A percentile compares a stretch with the other conserved stretches of the same genome.
Conservation (phyloP, 768 basidiomycete genomes). For the Dentipellis fragilis region DNA sequence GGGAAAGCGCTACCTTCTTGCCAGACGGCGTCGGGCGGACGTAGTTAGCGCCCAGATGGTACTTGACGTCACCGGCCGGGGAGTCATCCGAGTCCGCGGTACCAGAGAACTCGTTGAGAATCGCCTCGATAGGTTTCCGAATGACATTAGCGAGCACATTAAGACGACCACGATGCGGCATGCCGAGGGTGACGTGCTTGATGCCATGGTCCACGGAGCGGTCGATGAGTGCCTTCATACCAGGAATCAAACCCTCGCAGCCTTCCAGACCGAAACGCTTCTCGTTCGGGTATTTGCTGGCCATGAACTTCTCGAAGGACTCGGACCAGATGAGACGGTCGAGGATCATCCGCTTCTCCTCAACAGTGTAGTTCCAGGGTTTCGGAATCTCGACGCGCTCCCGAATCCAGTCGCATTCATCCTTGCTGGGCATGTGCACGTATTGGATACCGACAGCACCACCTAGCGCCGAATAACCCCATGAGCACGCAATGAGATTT, state of each 20-base stretch:
- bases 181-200: conserved; percentile 94
- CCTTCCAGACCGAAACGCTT: conserved; percentile 99
- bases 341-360: conserved; percentile 98
- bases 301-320: conserved; percentile 96
- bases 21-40: conserved; percentile 96
- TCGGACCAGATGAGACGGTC: conserved; percentile 99
- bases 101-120: conserved; percentile 93
- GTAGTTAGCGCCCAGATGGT: conserved; percentile 98
- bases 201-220: conserved; percentile 94
- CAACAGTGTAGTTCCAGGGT: conserved; percentile 95
- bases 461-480: conserved; percentile 33
- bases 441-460: conserved; percentile 87
- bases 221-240: conserved; percentile 99
- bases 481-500: not conserved
- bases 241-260: conserved; percentile 93
- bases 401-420: conserved; percentile 98
- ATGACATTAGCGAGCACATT: conserved; percentile 98
- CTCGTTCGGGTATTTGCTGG: conserved; percentile 98
- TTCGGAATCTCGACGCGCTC: conserved; percentile 91
- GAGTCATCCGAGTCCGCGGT: conserved; percentile 55
- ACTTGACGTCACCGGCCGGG: conserved; percentile 96
- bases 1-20: conserved; percentile 93
- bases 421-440: conserved; percentile 94
- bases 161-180: conserved; percentile 98
- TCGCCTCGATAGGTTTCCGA: conserved; percentile 95